Evolutionary conservation across 2,329 filamentous ascomycete species (phyloP), one percentile per base, ranked within the genome.

Genomic region (Rugonectria rugulosa): DNA sequence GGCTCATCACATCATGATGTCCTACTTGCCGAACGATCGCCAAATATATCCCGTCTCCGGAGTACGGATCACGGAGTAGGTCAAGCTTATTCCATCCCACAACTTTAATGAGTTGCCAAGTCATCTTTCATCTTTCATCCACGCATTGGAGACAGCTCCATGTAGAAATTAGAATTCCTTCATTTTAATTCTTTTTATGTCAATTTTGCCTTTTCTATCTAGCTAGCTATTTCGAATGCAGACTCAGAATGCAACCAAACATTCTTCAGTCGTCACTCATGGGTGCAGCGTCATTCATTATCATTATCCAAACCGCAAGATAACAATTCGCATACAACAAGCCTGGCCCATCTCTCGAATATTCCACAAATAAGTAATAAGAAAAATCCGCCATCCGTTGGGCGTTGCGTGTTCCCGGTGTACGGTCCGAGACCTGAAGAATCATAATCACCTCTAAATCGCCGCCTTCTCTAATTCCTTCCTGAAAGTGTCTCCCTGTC

Each of bases 251-350:
- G 53, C 54, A 57, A 60, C 43, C n/a, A n/a, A n/a, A n/a, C 58
- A 62, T 66, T 67, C 62, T 48, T 65, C 64, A 67, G 64, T 66
- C 68, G 63, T 70, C 63, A 69, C 61, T 70, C 68, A 68, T 71
- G 51, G n/a, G n/a, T n/a, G n/a, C n/a, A 70, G 58, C 56, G 59
- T 70, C 68, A 49, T 71, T 68, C 62, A 68, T 62, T 68, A 68
- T 71, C 68, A 62, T 71, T 61, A 71, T 69, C 61, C 67, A 56
- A 68, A 70, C 61, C 67, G 55, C 60, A 60, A 62, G 51, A 46
- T 46, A 60, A 58, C 34, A 60, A 50, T 42, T 42, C n/a, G 42
- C 47, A 44, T 21, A 20, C 40, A 34, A 27, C 29, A 34, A n/a
- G 5, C 44, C 27, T 46, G 27, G 31, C 15, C 23, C 37, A 17